Percentiles rank a stretch among this genome's conserved stretches.
These are phyloP conservation scores for Hortiboletus rubellus DNA, from an alignment of 1,284 basidiomycete species.

Conservation along the genomic window DNA sequence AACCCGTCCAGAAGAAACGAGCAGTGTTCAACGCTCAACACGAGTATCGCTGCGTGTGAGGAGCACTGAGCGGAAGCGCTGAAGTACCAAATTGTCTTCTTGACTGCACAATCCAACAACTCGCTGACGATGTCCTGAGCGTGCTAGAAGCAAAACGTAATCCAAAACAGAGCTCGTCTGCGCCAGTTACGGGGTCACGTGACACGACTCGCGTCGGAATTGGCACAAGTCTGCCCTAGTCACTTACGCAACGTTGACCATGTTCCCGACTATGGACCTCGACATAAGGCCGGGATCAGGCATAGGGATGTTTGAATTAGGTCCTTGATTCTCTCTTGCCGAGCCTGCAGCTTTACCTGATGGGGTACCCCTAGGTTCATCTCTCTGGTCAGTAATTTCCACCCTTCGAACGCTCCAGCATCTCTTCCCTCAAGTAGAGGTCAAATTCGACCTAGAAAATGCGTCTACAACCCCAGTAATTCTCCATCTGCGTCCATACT, in stretches of 20 bases:
- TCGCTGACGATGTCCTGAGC: too few species aligned
- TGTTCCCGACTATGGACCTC: constrained; percentile 69
- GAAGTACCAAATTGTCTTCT: too few species aligned
- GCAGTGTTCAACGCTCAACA: too few species aligned
- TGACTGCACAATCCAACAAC: too few species aligned
- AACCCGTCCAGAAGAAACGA: too few species aligned
- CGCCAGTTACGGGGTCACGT: constrained; percentile 3
- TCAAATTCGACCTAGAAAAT: constrained; percentile 79
- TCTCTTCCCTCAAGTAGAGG: constrained; percentile 76
- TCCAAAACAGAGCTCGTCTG: too few species aligned
- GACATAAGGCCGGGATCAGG: constrained; percentile 78
- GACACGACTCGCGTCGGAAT: constrained; percentile 6
- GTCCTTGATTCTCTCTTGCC: constrained; percentile 37
- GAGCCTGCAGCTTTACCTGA: constrained; percentile 3
- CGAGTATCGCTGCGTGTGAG: too few species aligned
- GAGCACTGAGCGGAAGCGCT: too few species aligned
- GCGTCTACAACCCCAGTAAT: constrained; percentile 74
- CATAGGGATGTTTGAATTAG: constrained; percentile 77
- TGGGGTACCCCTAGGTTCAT: constrained; percentile 54
- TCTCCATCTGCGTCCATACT: constrained; percentile 73
- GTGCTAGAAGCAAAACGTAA: too few species aligned
- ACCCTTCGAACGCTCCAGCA: constrained; percentile 61
- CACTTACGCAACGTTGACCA: constrained; percentile 25
- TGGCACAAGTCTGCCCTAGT: constrained; percentile 9
- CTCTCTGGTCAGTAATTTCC: constrained; percentile 80